Evolutionary conservation across 805 yeast genomes (phyloP).

Genomic region (Starmerella riodocensis): DNA sequence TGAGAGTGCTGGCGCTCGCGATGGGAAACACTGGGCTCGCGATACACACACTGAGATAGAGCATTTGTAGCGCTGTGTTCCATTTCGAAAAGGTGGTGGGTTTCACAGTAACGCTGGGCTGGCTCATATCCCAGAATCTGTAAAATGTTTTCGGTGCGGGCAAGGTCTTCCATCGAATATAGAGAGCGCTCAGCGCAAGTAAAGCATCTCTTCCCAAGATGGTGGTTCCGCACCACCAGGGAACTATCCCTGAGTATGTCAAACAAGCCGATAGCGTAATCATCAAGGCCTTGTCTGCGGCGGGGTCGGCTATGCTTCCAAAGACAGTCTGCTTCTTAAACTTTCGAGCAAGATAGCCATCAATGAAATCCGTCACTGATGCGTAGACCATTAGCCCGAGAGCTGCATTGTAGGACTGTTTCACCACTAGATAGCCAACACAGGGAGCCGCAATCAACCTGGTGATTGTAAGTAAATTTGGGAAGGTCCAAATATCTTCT

Average conservation of each 20-base stretch:
- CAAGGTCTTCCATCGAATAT: slow-evolving; percentile 56
- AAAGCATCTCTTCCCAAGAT: slow-evolving; percentile 76
- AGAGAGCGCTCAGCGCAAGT: slow-evolving; percentile 58
- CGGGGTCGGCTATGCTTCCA: slow-evolving; percentile 87
- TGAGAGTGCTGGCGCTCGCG: slow-evolving; percentile 20
- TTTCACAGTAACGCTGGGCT: slow-evolving; percentile 71
- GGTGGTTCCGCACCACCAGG: slow-evolving; percentile 40
- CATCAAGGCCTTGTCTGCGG: slow-evolving; percentile 90
- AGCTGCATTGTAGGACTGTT: slow-evolving; percentile 52
- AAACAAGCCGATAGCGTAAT: slow-evolving; percentile 68
- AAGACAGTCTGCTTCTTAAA: slow-evolving; percentile 64
- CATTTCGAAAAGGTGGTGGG: slow-evolving; percentile 78
- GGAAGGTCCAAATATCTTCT: slow-evolving; percentile 66
- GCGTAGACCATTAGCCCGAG: slow-evolving; percentile 67
- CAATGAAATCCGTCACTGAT: slow-evolving; percentile 79
- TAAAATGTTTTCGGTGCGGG: slow-evolving; percentile 62
- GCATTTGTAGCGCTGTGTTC: slow-evolving; percentile 88
- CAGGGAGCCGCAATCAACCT: slow-evolving; percentile 73
- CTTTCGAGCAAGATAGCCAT: slow-evolving; percentile 79
- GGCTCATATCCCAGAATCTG: slow-evolving; percentile 65
- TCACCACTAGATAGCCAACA: slow-evolving; percentile 64
- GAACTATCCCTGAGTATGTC: slow-evolving; percentile 56
- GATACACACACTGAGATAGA: slow-evolving; percentile 58
- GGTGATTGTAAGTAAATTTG: slow-evolving; percentile 71
- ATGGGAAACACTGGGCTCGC: slow-evolving; percentile 40